These are phyloP conservation scores for Vavraia culicis DNA, from an alignment of 371 early-diverging fungal species.

Conservation along the genomic window DNA sequence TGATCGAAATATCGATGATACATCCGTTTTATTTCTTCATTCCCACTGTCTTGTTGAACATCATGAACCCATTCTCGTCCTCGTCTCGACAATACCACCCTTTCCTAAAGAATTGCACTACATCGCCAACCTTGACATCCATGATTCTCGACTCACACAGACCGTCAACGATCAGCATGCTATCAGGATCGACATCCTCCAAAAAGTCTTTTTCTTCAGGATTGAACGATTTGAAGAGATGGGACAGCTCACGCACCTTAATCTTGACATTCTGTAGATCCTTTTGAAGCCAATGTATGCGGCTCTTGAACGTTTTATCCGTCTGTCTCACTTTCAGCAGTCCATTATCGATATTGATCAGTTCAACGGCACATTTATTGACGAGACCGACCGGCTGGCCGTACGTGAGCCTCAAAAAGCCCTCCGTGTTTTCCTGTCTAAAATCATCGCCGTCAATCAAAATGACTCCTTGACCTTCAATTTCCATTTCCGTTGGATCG, in stretches of 20 bases:
- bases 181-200: conserved; percentile 63
- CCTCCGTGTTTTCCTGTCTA: conserved; percentile 52
- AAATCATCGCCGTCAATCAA: conserved; percentile 85
- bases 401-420: conserved; percentile 72
- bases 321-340: conserved; percentile 10
- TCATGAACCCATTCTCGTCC: conserved; percentile 42
- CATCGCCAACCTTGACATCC: conserved; percentile 52
- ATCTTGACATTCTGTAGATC: conserved; percentile 51
- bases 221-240: conserved; percentile 66
- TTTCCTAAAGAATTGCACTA: conserved; percentile 76
- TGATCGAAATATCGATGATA: too few relatives aligned
- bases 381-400: conserved; percentile 75
- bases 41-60: too few relatives aligned
- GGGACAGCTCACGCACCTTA: conserved; percentile 59
- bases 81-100: conserved; percentile 87
- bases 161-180: conserved; percentile 52
- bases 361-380: conserved; percentile 59
- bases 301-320: conserved; percentile 63
- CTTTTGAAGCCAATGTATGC: conserved; percentile 80
- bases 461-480: conserved; percentile 2
- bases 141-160: conserved; percentile 59
- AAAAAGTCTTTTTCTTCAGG: conserved; percentile 64
- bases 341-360: conserved; percentile 41
- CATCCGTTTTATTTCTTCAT: too few relatives aligned
- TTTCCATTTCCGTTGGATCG: background rate